These are phyloP conservation scores for Pichia californica DNA, from an alignment of 805 yeast genomes.

Conservation along the genomic window DNA sequence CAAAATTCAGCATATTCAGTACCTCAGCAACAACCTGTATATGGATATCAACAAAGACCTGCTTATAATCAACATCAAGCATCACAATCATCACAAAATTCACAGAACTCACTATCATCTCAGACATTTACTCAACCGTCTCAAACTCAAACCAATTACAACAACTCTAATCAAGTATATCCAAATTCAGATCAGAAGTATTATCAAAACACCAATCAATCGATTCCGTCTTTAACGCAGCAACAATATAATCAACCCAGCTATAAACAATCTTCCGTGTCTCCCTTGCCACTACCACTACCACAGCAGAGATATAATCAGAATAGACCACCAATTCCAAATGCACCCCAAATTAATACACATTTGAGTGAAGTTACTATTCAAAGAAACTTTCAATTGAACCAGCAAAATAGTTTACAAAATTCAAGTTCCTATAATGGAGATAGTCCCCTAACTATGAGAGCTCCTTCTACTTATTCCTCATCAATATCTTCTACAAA, in stretches of 20 bases:
- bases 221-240: too few relatives aligned
- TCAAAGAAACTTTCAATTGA: background rate
- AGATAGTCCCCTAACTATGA: background rate
- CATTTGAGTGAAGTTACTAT: background rate
- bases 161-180: constrained; percentile 10
- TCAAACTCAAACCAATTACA: too few relatives aligned
- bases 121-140: too few relatives aligned
- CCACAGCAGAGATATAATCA: background rate
- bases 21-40: constrained; percentile 9
- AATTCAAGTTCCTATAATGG: background rate
- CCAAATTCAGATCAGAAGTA: constrained; percentile 5
- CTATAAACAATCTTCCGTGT: constrained; percentile 1
- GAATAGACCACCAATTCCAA: constrained; percentile 1
- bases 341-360: constrained; percentile 2
- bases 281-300: background rate
- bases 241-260: constrained; percentile 9
- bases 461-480: background rate
- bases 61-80: background rate
- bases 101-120: constrained; percentile 4
- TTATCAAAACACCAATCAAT: constrained; percentile 2
- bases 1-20: constrained; percentile 4
- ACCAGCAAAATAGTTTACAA: background rate
- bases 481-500: background rate
- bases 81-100: background rate
- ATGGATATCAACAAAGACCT: too few relatives aligned